Conservation (phyloP, 2,329 filamentous ascomycete genomes). For the Coniosporium tulheliwenetii region DNA sequence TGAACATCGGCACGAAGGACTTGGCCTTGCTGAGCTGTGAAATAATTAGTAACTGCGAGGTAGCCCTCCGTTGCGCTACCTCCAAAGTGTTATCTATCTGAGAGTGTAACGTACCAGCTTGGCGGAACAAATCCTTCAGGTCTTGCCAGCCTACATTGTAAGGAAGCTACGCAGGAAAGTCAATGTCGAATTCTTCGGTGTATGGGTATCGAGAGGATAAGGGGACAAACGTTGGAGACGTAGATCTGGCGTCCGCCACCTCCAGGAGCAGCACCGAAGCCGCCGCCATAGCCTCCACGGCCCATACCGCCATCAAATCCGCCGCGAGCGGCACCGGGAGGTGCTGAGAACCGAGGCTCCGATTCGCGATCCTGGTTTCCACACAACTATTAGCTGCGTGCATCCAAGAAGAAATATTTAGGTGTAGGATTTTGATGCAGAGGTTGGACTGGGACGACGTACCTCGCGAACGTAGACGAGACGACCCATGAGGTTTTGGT, state of each 20-base stretch:
- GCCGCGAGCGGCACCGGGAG: conserved; percentile 43
- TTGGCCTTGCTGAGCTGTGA: conserved; percentile 42
- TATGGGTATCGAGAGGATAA: conserved; percentile 10
- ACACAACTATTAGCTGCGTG: conserved; percentile 2
- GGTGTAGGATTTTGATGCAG: background rate
- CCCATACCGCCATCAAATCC: conserved; percentile 34
- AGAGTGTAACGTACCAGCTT: conserved; percentile 60
- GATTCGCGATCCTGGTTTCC: conserved; percentile 77
- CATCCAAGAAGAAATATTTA: background rate
- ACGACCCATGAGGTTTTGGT: conserved; percentile 96
- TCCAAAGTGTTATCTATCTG: background rate
- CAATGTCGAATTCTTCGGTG: conserved; percentile 10
- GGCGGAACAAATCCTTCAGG: conserved; percentile 94
- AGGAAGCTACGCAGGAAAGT: conserved; percentile 53
- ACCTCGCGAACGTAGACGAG: conserved; percentile 98
- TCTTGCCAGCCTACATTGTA: conserved; percentile 99
- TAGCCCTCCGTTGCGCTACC: too few species aligned
- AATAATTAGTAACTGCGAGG: conserved; percentile 3
- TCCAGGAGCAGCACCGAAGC: conserved; percentile 33
- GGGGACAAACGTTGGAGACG: conserved; percentile 83
- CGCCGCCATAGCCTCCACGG: conserved; percentile 25
- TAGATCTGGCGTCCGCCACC: conserved; percentile 81
- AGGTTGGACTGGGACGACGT: conserved; percentile 12
- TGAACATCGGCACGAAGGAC: conserved; percentile 95
- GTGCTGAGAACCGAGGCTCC: conserved; percentile 85